A percentile compares a stretch with the other conserved stretches of the same genome.
Conservation (phyloP, 352 stramenopile species). For the Globisporangium paroecandrum region DNA sequence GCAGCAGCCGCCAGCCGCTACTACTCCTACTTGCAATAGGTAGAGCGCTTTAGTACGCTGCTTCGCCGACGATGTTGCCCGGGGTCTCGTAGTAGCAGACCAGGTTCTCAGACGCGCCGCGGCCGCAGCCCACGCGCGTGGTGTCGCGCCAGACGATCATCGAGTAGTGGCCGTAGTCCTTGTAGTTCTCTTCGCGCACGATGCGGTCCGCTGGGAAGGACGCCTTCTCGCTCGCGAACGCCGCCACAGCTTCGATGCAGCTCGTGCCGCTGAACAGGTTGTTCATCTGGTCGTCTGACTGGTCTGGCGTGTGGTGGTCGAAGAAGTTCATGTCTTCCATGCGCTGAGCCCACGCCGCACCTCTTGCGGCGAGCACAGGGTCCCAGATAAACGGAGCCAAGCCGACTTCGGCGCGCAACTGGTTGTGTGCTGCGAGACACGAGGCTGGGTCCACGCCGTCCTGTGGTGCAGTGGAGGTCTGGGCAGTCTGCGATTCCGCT, state of each 20-base stretch:
- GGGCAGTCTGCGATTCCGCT: neutral
- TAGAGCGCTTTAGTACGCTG: slow-evolving; percentile 11
- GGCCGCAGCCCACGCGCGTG: slow-evolving; percentile 18
- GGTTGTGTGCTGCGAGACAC: slow-evolving; percentile 16
- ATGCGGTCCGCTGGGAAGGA: slow-evolving; percentile 14
- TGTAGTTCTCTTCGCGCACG: slow-evolving; percentile 12
- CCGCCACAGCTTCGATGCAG: slow-evolving; percentile 8
- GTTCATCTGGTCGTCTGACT: slow-evolving; percentile 19
- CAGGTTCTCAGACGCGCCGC: slow-evolving; percentile 13
- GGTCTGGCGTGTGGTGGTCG: slow-evolving; percentile 12
- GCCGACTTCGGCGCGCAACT: slow-evolving; percentile 12
- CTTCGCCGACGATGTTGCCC: slow-evolving; percentile 11
- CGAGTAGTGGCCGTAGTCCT: slow-evolving; percentile 17
- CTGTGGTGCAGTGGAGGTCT: neutral
- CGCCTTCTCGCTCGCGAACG: slow-evolving; percentile 14
- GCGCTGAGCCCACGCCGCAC: slow-evolving; percentile 13
- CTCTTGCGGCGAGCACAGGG: slow-evolving; percentile 5
- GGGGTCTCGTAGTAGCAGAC: slow-evolving; percentile 21
- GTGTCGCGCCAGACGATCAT: slow-evolving; percentile 19
- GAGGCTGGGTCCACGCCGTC: slow-evolving; percentile 10
- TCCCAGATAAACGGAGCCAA: slow-evolving; percentile 13
- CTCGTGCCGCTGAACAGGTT: slow-evolving; percentile 20
- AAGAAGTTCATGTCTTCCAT: slow-evolving; percentile 20
- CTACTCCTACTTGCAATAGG: neutral
- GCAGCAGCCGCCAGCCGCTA: neutral